These are phyloP conservation scores for Clathrospora elynae DNA, from an alignment of 2,329 filamentous ascomycete species.

Conservation along the genomic window DNA sequence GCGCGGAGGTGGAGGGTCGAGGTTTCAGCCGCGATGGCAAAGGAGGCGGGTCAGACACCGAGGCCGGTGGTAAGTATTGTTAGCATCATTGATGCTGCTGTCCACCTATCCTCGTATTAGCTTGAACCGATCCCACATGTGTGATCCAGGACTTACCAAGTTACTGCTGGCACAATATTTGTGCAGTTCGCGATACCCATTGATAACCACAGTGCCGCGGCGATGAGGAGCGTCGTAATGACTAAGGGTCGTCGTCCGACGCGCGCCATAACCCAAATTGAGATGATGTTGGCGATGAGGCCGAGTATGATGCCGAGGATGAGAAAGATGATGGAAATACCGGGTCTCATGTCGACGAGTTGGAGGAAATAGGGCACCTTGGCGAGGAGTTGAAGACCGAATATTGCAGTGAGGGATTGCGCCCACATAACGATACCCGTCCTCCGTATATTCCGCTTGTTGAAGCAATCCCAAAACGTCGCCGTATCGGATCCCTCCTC, in stretches of 20 bases:
- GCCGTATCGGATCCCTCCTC: slow-evolving; percentile 28
- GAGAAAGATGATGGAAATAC: slow-evolving; percentile 50
- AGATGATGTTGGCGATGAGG: slow-evolving; percentile 52
- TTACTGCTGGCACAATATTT: slow-evolving; percentile 40
- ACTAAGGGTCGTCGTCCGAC: slow-evolving; percentile 51
- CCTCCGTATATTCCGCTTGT: slow-evolving; percentile 41
- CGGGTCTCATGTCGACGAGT: slow-evolving; percentile 39
- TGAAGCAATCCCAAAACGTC: slow-evolving; percentile 46
- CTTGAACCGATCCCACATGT: too few species aligned
- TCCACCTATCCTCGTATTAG: too few species aligned
- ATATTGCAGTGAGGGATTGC: slow-evolving; percentile 40
- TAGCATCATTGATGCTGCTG: slow-evolving; percentile 50
- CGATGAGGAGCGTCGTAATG: slow-evolving; percentile 42
- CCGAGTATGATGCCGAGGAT: slow-evolving; percentile 55
- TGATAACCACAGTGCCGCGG: slow-evolving; percentile 50
- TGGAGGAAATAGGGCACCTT: slow-evolving; percentile 46
- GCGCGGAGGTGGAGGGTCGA: slow-evolving; percentile 53
- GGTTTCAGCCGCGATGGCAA: slow-evolving; percentile 52
- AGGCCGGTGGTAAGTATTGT: slow-evolving; percentile 53
- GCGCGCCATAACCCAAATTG: slow-evolving; percentile 53
- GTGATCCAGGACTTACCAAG: too few species aligned
- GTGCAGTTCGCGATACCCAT: slow-evolving; percentile 58
- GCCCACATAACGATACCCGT: slow-evolving; percentile 48
- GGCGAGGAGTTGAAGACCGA: slow-evolving; percentile 44
- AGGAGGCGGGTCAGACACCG: slow-evolving; percentile 53